Conservation (phyloP, 495 filamentous ascomycete genomes). For the Neurospora hispaniola region DNA sequence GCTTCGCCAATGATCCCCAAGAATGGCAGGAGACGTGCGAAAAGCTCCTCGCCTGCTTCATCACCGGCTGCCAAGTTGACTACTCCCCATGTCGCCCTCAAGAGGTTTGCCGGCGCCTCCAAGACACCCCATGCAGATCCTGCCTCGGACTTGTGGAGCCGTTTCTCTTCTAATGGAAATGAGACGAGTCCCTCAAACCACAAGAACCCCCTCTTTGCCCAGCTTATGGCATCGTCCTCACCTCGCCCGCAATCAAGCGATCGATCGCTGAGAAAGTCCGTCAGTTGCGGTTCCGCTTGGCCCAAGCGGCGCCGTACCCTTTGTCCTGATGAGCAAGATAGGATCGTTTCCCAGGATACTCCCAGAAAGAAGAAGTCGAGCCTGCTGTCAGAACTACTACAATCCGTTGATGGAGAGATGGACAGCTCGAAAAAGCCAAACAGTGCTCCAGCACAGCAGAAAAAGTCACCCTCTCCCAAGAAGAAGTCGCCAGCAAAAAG, state of each 20-base stretch:
- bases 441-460: constrained; percentile 9
- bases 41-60: constrained; percentile 71
- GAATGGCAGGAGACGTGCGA: constrained; percentile 56
- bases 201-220: constrained; percentile 43
- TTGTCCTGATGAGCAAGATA: constrained; percentile 11
- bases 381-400: constrained; percentile 34
- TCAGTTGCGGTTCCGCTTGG: constrained; percentile 65
- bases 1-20: constrained; percentile 38
- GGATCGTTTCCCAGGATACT: constrained; percentile 4
- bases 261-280: constrained; percentile 50
- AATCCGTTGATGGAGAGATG: constrained; percentile 33
- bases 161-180: constrained; percentile 43
- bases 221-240: constrained; percentile 58
- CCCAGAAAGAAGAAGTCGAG: constrained; percentile 36
- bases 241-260: constrained; percentile 48
- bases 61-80: constrained; percentile 40
- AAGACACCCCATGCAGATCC: constrained; percentile 76
- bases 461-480: constrained; percentile 22
- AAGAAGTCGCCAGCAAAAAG: constrained; percentile 8
- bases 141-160: constrained; percentile 76
- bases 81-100: constrained; percentile 30
- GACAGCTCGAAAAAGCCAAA: constrained; percentile 17
- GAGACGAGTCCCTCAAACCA: constrained; percentile 24
- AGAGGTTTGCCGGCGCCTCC: constrained; percentile 44
- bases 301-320: constrained; percentile 47